These are phyloP conservation scores for Gossypium bickii DNA, from an alignment of 345 rosid species.

Conservation along the genomic window DNA sequence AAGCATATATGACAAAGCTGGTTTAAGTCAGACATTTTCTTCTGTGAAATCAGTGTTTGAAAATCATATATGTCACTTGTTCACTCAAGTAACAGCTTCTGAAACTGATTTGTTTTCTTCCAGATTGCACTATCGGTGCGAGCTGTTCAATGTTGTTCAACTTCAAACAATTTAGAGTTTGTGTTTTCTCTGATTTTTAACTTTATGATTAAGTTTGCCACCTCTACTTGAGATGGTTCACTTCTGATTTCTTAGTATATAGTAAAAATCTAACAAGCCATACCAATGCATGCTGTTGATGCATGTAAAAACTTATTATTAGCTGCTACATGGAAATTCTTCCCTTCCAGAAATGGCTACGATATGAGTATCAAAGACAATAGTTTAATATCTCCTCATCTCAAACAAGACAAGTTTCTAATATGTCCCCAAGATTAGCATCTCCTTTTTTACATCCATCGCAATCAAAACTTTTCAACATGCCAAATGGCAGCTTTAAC, in stretches of 20 bases:
- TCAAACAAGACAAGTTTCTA: neutral
- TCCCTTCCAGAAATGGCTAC: neutral
- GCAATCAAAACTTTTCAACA: neutral
- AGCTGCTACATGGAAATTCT: neutral
- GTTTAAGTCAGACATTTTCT: too few species aligned
- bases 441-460: neutral
- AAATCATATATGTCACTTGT: too few species aligned
- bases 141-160: too few species aligned
- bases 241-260: neutral
- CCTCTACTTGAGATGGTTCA: neutral
- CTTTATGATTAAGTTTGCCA: neutral
- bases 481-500: neutral
- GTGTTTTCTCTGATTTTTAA: too few species aligned
- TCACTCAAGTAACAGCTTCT: too few species aligned
- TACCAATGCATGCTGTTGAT: neutral
- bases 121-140: too few species aligned
- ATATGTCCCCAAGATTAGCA: too few species aligned
- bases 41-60: too few species aligned
- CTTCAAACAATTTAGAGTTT: too few species aligned
- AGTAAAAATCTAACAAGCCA: neutral
- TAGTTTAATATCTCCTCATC: neutral
- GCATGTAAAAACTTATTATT: neutral
- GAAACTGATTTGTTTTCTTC: too few species aligned
- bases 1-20: too few species aligned
- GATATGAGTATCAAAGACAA: neutral